Conservation (phyloP, 2,329 filamentous ascomycete species). For the Aspergillus niger region DNA sequence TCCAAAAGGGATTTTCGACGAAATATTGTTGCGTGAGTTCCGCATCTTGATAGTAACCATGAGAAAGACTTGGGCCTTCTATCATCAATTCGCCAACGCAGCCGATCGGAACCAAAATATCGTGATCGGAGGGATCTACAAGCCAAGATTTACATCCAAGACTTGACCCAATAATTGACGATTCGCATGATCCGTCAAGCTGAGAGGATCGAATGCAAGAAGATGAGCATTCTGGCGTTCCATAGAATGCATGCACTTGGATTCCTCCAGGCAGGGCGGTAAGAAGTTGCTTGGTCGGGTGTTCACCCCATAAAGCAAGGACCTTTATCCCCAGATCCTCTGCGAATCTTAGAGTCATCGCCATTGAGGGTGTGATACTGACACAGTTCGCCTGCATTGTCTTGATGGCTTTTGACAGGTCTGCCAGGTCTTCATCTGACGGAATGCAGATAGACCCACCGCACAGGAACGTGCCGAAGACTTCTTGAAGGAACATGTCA, state of each 20-base stretch:
- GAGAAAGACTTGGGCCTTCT: slow-evolving; percentile 53
- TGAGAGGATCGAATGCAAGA: slow-evolving; percentile 23
- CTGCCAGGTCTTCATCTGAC: slow-evolving; percentile 48
- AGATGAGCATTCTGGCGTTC: slow-evolving; percentile 29
- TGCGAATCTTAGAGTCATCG: slow-evolving; percentile 25
- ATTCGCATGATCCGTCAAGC: background rate
- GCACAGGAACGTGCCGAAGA: slow-evolving; percentile 39
- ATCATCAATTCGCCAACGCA: slow-evolving; percentile 27
- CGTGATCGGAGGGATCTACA: slow-evolving; percentile 31
- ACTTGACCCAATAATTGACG: slow-evolving; percentile 26
- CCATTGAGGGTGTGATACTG: slow-evolving; percentile 39
- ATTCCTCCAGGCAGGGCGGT: slow-evolving; percentile 14
- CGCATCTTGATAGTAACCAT: slow-evolving; percentile 58
- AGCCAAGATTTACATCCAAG: slow-evolving; percentile 36
- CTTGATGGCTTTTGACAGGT: slow-evolving; percentile 57
- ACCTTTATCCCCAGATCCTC: slow-evolving; percentile 31
- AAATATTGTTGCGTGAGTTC: slow-evolving; percentile 57
- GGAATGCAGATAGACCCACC: slow-evolving; percentile 54
- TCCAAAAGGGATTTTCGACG: slow-evolving; percentile 45
- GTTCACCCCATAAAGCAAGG: slow-evolving; percentile 28
- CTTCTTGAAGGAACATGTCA: slow-evolving; percentile 47
- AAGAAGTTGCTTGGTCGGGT: background rate
- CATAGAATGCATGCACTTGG: slow-evolving; percentile 22
- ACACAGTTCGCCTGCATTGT: slow-evolving; percentile 34
- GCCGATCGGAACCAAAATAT: slow-evolving; percentile 39